A percentile compares a stretch with the other conserved stretches of the same genome.
These are phyloP conservation scores for Penicillium janthinellum DNA, from an alignment of 2,329 filamentous ascomycete species.

Conservation along the genomic window DNA sequence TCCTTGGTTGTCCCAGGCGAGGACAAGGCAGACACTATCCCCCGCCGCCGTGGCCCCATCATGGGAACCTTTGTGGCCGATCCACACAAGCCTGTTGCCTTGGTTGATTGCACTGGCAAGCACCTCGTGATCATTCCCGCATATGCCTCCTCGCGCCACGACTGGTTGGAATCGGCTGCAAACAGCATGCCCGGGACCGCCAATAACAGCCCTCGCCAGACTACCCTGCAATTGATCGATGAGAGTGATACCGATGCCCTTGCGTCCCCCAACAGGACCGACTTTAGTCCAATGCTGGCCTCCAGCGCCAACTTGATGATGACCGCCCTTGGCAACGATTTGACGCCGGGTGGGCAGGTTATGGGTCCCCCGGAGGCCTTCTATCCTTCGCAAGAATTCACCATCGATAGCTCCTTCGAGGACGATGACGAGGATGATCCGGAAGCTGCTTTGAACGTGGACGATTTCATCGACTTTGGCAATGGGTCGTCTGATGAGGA, in stretches of 20 bases:
- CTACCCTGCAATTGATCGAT: slow-evolving; percentile 43
- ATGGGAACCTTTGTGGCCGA: slow-evolving; percentile 53
- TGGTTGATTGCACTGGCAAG: slow-evolving; percentile 52
- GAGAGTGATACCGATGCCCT: slow-evolving; percentile 50
- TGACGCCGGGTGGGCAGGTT: slow-evolving; percentile 59
- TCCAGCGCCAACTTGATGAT: slow-evolving; percentile 78
- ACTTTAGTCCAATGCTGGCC: slow-evolving; percentile 60
- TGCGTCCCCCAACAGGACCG: slow-evolving; percentile 39
- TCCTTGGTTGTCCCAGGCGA: slow-evolving; percentile 48
- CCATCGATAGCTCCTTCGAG: slow-evolving; percentile 61
- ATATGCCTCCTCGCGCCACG: slow-evolving; percentile 49
- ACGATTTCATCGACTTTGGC: slow-evolving; percentile 73
- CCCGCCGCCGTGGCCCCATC: slow-evolving; percentile 48
- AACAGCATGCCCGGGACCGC: slow-evolving; percentile 47
- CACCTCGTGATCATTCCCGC: slow-evolving; percentile 52
- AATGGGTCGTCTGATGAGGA: slow-evolving; percentile 58
- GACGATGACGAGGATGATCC: slow-evolving; percentile 67
- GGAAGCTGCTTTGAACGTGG: slow-evolving; percentile 62
- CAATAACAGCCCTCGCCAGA: slow-evolving; percentile 46
- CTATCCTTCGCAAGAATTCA: slow-evolving; percentile 64
- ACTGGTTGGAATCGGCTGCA: slow-evolving; percentile 47
- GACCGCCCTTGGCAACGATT: slow-evolving; percentile 63
- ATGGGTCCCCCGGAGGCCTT: slow-evolving; percentile 75
- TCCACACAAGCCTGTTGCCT: slow-evolving; percentile 50
- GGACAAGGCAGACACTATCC: slow-evolving; percentile 35